Evolutionary conservation across 306 rosid genomes (phyloP).

Genomic region (Quercus suber): DNA sequence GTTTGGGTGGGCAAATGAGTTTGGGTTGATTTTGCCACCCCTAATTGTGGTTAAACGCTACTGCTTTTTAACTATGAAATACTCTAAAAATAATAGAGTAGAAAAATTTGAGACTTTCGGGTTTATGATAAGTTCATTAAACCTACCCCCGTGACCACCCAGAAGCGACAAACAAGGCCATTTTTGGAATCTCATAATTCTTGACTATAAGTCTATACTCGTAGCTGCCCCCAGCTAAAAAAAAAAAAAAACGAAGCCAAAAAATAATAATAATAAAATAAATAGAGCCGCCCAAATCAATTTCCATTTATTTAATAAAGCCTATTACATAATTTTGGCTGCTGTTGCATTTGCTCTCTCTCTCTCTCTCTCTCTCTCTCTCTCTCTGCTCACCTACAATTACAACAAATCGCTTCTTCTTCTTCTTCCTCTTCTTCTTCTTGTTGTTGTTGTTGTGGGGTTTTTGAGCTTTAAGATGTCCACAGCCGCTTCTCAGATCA

Average conservation of each 20-base stretch:
- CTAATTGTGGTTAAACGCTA: no score
- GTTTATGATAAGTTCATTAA: no score
- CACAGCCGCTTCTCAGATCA: slow-evolving; percentile 24
- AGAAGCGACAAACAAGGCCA: background rate
- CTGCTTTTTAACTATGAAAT: no score
- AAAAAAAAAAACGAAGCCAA: background rate
- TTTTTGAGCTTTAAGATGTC: background rate
- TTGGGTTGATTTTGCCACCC: no score
- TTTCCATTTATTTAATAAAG: background rate
- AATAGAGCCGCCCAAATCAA: slow-evolving; percentile 15
- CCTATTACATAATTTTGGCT: background rate
- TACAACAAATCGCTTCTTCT: background rate
- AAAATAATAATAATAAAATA: no score
- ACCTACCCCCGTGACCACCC: no score
- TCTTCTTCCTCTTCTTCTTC: background rate
- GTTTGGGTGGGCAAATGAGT: no score
- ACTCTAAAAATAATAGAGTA: no score
- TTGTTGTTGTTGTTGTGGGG: background rate
- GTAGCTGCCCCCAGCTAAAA: background rate
- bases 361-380: background rate
- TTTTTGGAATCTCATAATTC: background rate
- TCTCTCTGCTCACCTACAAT: background rate
- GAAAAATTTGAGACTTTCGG: no score
- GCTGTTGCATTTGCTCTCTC: background rate
- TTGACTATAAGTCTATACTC: no score